Evolutionary conservation across 2,329 filamentous ascomycete species (phyloP), one percentile per base, ranked within the genome.

Genomic region (Lecanoromycetidae sp.): DNA sequence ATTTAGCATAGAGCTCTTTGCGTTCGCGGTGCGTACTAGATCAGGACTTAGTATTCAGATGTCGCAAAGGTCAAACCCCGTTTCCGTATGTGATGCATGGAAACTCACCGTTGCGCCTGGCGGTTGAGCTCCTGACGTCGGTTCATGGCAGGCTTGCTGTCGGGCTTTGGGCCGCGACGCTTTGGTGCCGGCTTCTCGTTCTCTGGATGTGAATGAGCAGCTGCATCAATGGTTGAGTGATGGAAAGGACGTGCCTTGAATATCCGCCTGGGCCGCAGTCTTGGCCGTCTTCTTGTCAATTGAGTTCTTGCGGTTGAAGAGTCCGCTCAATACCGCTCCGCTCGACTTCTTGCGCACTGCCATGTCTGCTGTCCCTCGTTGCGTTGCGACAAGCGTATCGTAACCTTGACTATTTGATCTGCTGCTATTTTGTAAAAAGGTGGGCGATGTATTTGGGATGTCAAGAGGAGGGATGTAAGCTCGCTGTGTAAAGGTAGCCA

Each of bases 1-100:
- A 80, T 64, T 93, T 93, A 70, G 95, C 93, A 63, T 96, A 96
- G 57, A 87, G 76, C 66, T 96, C 91, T 64, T 96, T 96, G 56
- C 91, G 80, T 67, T 96, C 91, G 47, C 91, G 87, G 65, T 98
- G 91, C 15, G 91, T 96, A 61, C 91, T 94, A 60, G 7, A 26
- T 53, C 34, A 50, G 47, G 17, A 35, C 13, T 26, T 35, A 42
- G 49, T 30, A 45, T 61, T 27, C 61, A 49, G 20, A 39, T 41
- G 23, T 36, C 36, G 22, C 38, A 35, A 54, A 51, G 30, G 15
- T 37, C 34, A 35, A 23, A 12, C 25, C 22, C 26, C n/a, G n/a
- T n/a, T n/a, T n/a, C n/a, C n/a, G n/a, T n/a, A n/a, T n/a, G n/a
- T n/a, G n/a, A n/a, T n/a, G n/a, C n/a, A n/a, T n/a, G n/a, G 34